Conservation (phyloP, 202 grass and related monocot genomes). For the Bolboschoenoplectus hybrid region DNA sequence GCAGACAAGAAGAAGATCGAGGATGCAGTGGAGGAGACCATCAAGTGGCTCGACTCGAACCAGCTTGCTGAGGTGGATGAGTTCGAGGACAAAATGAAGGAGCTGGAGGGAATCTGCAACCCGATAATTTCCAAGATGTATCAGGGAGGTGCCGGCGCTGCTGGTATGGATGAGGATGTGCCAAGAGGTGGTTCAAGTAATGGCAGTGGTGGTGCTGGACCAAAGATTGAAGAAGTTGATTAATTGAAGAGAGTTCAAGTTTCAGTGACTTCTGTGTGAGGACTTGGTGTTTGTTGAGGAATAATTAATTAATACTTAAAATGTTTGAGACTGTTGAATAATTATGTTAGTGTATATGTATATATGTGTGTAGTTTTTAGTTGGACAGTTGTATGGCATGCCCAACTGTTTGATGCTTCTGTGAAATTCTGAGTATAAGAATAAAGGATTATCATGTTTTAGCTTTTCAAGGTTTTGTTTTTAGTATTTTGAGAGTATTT, state of each 20-base stretch:
- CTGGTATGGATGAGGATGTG: constrained; percentile 70
- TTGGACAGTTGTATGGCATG: neutral
- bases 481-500: no score
- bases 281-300: neutral
- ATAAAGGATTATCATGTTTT: neutral
- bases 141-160: constrained; percentile 45
- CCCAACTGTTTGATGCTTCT: neutral
- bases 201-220: constrained; percentile 53
- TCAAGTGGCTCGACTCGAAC: constrained; percentile 77
- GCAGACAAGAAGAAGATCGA: constrained; percentile 80
- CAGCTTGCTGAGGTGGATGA: constrained; percentile 77
- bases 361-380: neutral
- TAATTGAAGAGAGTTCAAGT: constrained; percentile 12
- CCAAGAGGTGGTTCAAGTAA: constrained; percentile 17
- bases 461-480: neutral
- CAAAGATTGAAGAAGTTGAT: constrained; percentile 90
- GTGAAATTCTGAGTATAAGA: neutral
- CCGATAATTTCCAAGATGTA: constrained; percentile 80
- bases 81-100: constrained; percentile 80
- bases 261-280: neutral
- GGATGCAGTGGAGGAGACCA: constrained; percentile 54
- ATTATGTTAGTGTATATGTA: neutral
- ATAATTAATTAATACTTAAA: neutral
- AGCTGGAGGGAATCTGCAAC: constrained; percentile 67
- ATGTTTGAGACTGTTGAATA: neutral